Base-by-base conservation (phyloP, 768 basidiomycete genomes). In the Hericium rajendrae region DNA sequence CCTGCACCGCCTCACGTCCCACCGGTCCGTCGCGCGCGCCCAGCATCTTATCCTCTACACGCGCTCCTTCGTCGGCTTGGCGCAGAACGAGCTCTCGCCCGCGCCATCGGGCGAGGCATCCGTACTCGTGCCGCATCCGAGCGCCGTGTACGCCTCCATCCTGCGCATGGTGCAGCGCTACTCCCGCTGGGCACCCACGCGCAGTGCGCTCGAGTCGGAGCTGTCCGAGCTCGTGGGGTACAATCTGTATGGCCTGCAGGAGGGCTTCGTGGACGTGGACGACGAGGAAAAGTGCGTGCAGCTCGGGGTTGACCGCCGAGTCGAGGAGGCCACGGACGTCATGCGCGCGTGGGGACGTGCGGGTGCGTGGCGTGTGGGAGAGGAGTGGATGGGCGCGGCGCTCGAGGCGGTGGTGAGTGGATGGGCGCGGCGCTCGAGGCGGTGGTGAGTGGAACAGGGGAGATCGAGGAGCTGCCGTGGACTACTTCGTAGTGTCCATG, bases 211-310 rank as follows among this genome's bases (percentile, higher is more conserved):
- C 51, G 55, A 49, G 49, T 71, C 68, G 41, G 67, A 73, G 49
- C 63, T 72, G n/a, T 71, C 69, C 37, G 66, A 70, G 59, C 69
- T 75, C 48, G 62, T 72, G 43, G 69, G 68, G 10, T 73, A 72
- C 58, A 48, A 70, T 58, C 59, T 73, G 6, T 65, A 64, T 20
- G 58, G 62, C 15, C 63, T 74, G 10, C 38, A 58, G 51, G 64
- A 59, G 26, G 71, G 70, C 22, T 72, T 65, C 59, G 64, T 71
- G 18, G 67, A 70, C 56, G 56, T 59, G 24, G 66, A 68, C n/a
- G 65, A 71, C 52, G 69, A 69, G 8, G 68, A 62, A 38, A 49
- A 57, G 22, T 70, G 67, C 56, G 62, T 68, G 51, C 28, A 6
- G 28, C 28, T 32, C 4, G 28, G 28, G 28, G 28, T 32, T 6